These are phyloP conservation scores for Hericium erinaceus DNA, from an alignment of 768 basidiomycete genomes.

Conservation along the genomic window DNA sequence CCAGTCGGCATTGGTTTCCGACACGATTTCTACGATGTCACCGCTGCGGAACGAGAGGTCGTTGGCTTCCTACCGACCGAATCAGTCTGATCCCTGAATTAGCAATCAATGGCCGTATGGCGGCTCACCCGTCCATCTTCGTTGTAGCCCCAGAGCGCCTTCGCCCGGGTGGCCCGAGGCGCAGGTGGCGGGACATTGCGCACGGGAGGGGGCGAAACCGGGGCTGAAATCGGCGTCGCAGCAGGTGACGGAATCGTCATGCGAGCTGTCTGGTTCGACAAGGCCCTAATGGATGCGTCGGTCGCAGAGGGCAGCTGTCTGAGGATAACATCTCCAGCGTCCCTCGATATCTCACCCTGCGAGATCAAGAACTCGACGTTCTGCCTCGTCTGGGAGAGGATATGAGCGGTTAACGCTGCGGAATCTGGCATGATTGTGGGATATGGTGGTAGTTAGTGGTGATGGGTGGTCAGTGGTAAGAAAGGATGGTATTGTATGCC, in stretches of 20 bases:
- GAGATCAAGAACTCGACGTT: conserved; percentile 38
- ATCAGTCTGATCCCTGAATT: neutral
- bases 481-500: too few species aligned
- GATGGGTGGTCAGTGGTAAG: too few species aligned
- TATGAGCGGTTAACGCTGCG: conserved; percentile 45
- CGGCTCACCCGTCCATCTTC: conserved; percentile 40
- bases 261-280: conserved; percentile 13
- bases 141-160: conserved; percentile 61
- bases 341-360: conserved; percentile 31
- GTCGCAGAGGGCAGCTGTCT: conserved; percentile 25
- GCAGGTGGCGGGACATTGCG: conserved; percentile 16
- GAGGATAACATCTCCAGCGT: conserved; percentile 31
- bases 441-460: too few species aligned
- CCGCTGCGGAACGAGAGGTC: conserved; percentile 73
- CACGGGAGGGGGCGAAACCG: conserved; percentile 7
- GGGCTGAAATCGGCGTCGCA: conserved; percentile 1
- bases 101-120: neutral
- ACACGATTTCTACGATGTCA: conserved; percentile 68
- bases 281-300: conserved; percentile 13
- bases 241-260: conserved; percentile 9
- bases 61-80: conserved; percentile 47
- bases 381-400: conserved; percentile 36
- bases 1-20: conserved; percentile 82
- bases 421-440: conserved; percentile 7
- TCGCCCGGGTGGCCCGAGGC: conserved; percentile 27